phyloP scores from a whole-genome alignment of 1,284 basidiomycete species.

The Apiotrichum gamsii region DNA sequence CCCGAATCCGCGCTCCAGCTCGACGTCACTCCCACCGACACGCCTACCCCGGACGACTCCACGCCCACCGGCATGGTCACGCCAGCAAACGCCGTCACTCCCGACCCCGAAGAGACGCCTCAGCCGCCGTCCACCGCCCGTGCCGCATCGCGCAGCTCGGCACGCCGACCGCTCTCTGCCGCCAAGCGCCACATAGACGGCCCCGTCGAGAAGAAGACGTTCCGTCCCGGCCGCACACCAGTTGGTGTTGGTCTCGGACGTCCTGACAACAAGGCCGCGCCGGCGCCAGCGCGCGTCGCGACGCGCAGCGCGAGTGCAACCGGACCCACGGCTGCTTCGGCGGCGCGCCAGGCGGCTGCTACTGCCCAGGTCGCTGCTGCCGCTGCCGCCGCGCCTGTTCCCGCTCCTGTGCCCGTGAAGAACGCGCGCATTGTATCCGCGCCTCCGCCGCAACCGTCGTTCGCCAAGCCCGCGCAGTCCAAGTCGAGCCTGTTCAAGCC shows the following conservation, averaged over 20 bases:
- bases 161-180: too few relatives aligned
- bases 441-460: neutral
- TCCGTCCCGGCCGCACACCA: slow-evolving; percentile 2
- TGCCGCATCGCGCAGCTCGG: too few relatives aligned
- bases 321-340: neutral
- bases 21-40: too few relatives aligned
- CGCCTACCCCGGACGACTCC: too few relatives aligned
- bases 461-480: neutral
- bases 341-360: neutral
- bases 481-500: slow-evolving; percentile 13
- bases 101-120: too few relatives aligned
- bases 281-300: slow-evolving; percentile 12
- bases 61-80: too few relatives aligned
- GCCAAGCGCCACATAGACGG: neutral
- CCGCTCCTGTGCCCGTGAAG: neutral
- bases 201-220: slow-evolving; percentile 13
- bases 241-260: slow-evolving; percentile 1
- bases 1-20: too few relatives aligned
- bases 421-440: slow-evolving; percentile 3
- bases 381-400: neutral
- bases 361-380: neutral
- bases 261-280: slow-evolving; percentile 7
- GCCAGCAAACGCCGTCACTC: too few relatives aligned
- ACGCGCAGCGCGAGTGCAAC: neutral
- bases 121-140: neutral